Evolutionary conservation across 257 asterid genomes (phyloP), one percentile per base, ranked within the genome.

Genomic region (Datura wrightii): DNA sequence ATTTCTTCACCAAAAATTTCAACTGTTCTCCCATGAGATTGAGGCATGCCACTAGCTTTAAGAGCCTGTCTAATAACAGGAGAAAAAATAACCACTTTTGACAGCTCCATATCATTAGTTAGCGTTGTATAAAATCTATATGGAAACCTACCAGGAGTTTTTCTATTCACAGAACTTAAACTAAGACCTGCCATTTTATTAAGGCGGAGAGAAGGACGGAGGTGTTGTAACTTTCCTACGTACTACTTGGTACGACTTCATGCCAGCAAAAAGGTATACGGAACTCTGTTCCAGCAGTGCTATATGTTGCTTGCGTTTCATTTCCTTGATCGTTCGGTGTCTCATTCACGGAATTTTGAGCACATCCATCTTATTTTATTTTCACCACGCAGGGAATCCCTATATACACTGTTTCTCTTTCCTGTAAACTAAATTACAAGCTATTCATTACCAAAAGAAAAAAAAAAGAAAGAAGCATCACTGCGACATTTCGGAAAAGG

Each of bases 341-440:
- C 5, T 5, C 41, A 62, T 10, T 62, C 70, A 24, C 6, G 2
- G 16, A 62, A 62, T 15, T 62, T 24, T 62, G 15, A 19, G 37
- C 5, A 72, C 15, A 72, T 46, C 19, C 59, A 48, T 19, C 19
- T 24, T 19, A 5, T 48, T 46, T 48, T 11, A 76, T 48, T 74
- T 19, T 24, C 13, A 48, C 46, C 15, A 74, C 7, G 5, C 42
- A 5, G 4, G 19, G 39, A 46, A 72, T 6, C 41, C 39, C 18
- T 44, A 72, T n/a, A n/a, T 6, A 46, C 39, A 74, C 6, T 19
- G 42, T 11, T 72, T 72, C 19, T 72, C 58, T 72, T 44, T 44
- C 59, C 19, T n/a, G n/a, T 48, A 42, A 74, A 24, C 37, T 50
- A 13, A 31, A 76, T 50, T 76, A 50, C 81, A 24, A 76, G 81